Percentiles rank a stretch among this genome's conserved stretches.
phyloP scores from a whole-genome alignment of 495 filamentous ascomycete genomes.

The Aspergillus panamensis region DNA sequence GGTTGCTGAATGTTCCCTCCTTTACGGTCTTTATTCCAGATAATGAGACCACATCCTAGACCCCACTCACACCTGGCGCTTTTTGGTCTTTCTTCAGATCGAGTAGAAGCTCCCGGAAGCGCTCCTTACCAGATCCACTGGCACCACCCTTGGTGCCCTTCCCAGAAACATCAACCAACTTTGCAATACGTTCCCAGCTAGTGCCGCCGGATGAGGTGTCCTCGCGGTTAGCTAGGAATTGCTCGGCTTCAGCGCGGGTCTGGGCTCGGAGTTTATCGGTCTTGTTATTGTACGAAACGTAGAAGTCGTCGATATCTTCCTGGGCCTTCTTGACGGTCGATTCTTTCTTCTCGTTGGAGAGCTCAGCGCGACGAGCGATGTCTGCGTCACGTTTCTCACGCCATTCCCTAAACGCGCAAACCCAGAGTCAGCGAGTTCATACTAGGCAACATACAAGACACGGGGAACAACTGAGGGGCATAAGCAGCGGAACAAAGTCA shows the following conservation, averaged over 20 bases:
- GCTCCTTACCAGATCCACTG: slow-evolving; percentile 85
- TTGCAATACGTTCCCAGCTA: slow-evolving; percentile 97
- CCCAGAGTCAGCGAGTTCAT: background rate
- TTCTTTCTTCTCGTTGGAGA: slow-evolving; percentile 70
- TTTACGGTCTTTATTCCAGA: background rate
- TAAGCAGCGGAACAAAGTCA: background rate
- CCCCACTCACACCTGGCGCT: slow-evolving; percentile 69
- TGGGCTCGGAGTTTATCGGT: slow-evolving; percentile 85
- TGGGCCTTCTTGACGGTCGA: slow-evolving; percentile 83
- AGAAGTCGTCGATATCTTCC: slow-evolving; percentile 94
- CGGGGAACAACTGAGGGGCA: background rate
- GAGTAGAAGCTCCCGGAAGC: slow-evolving; percentile 87
- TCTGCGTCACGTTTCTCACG: slow-evolving; percentile 78
- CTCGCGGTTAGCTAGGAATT: slow-evolving; percentile 83
- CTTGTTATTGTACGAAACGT: slow-evolving; percentile 98
- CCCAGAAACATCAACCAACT: slow-evolving; percentile 92
- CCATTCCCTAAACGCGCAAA: slow-evolving; percentile 61
- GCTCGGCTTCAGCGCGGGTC: slow-evolving; percentile 86
- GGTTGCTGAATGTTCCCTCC: background rate
- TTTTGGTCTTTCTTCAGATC: slow-evolving; percentile 91
- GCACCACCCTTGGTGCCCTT: slow-evolving; percentile 85
- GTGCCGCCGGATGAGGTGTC: slow-evolving; percentile 92
- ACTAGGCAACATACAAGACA: background rate
- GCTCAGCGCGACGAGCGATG: slow-evolving; percentile 71
- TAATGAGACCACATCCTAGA: slow-evolving; percentile 25